Evolutionary conservation across 768 basidiomycete genomes (phyloP).

Genomic region (Kwoniella botswanensis): DNA sequence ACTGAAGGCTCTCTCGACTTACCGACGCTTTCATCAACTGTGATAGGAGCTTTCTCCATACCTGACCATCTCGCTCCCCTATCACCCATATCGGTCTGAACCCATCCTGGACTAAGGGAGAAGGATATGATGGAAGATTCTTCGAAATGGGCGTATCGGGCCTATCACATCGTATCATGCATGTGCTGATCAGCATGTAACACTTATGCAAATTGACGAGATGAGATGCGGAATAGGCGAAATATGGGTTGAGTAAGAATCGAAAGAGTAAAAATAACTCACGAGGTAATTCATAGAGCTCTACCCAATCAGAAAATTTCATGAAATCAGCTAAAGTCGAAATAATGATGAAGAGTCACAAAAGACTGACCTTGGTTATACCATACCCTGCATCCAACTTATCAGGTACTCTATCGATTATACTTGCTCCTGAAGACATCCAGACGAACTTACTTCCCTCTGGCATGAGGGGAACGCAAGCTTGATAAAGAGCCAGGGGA

Average conservation of each 20-base stretch:
- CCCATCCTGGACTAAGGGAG: constrained; percentile 42
- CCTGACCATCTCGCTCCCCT: constrained; percentile 27
- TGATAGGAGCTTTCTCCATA: constrained; percentile 38
- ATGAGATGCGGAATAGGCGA: no score
- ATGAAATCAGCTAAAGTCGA: not conserved
- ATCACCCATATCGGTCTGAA: constrained; percentile 31
- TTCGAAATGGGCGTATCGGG: constrained; percentile 45
- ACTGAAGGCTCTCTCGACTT: not conserved
- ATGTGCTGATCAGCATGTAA: no score
- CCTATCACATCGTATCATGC: not conserved
- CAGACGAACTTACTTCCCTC: constrained; percentile 46
- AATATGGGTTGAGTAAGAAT: no score
- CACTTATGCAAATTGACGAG: not conserved
- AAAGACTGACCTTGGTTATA: constrained; percentile 29
- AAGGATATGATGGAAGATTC: constrained; percentile 43
- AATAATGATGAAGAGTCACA: not conserved
- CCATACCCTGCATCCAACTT: constrained; percentile 44
- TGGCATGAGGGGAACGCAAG: constrained; percentile 37
- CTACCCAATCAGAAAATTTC: not conserved
- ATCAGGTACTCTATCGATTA: constrained; percentile 43
- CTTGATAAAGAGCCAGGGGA: constrained; percentile 41
- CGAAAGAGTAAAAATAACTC: not conserved
- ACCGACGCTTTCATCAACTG: constrained; percentile 43
- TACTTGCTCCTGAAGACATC: constrained; percentile 48
- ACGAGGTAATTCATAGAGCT: constrained; percentile 32